Conservation (phyloP, 306 rosid species). For the Glycine soja region DNA sequence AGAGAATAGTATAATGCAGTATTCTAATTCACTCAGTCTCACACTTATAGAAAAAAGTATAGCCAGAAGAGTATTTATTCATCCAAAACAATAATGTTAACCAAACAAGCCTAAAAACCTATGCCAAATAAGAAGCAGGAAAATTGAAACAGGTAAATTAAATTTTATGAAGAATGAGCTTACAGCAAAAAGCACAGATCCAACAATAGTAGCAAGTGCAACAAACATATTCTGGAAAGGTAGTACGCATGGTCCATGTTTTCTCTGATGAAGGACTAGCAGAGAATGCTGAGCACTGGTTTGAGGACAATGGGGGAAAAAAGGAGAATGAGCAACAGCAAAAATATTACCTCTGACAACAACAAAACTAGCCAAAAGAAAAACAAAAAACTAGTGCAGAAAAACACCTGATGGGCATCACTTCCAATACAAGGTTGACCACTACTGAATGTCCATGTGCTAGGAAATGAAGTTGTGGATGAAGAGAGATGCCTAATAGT, state of each 20-base stretch:
- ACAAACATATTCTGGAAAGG: conserved; percentile 98
- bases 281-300: conserved; percentile 84
- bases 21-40: conserved; percentile 1
- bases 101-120: background rate
- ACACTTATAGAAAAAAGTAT: background rate
- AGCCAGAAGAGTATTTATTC: background rate
- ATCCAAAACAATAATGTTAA: background rate
- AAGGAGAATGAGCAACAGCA: conserved; percentile 22
- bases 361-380: background rate
- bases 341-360: conserved; percentile 7
- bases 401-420: conserved; percentile 60
- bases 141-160: background rate
- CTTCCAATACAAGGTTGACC: conserved; percentile 64
- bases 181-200: conserved; percentile 89
- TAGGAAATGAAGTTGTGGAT: conserved; percentile 67
- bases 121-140: conserved; percentile 1
- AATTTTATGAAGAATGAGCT: conserved; percentile 38
- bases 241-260: conserved; percentile 95
- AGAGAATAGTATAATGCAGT: background rate
- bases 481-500: conserved; percentile 89
- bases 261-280: conserved; percentile 82
- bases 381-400: background rate
- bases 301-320: background rate
- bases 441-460: conserved; percentile 55
- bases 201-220: conserved; percentile 95